Evolutionary conservation across 306 rosid genomes (phyloP), one percentile per base, ranked within the genome.

Genomic region (Argentina anserina): DNA sequence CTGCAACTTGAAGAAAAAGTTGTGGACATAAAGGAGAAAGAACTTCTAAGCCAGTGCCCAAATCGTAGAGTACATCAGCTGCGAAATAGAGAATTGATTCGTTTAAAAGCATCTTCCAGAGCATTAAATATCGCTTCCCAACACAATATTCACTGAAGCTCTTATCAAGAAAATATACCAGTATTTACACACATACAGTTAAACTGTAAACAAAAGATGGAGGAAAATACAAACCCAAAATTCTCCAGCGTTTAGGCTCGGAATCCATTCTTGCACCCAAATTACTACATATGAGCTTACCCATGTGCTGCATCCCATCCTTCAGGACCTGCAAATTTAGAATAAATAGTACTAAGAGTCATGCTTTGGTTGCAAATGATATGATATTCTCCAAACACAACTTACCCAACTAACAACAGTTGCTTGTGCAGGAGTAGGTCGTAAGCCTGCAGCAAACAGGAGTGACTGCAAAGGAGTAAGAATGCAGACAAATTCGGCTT

Each of bases 231-330:
- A 82, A 75, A 94, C 99, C 99, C 29, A 94, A 61, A 72, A 94
- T 82, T 78, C 99, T 88, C 97, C 99, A 94, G 31, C 89, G 81
- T 78, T 91, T 91, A 60, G 98, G 97, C 73, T 94, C 99, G 0
- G 97, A 94, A 84, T 94, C 98, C 99, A 94, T 94, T 85, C 96
- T 88, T 76, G 99, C 90, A 4, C 99, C 99, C 87, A 93, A 83
- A 75, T 85, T 91, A 70, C 95, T 91, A 80, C 99, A 91, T 78
- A 94, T 89, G 67, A 94, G 80, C 85, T 86, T 89, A 69, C 99
- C 97, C 34, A 88, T 91, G 85, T 94, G 99, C 80, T 94, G 92
- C 97, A 94, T 91, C 52, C 97, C 99, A 83, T 94, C 99, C 84
- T 87, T 91, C 47, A 94, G 64, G 81, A 94, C 84, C 99, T 94